Conservation (phyloP, 768 basidiomycete genomes). For the Suillus americanus region DNA sequence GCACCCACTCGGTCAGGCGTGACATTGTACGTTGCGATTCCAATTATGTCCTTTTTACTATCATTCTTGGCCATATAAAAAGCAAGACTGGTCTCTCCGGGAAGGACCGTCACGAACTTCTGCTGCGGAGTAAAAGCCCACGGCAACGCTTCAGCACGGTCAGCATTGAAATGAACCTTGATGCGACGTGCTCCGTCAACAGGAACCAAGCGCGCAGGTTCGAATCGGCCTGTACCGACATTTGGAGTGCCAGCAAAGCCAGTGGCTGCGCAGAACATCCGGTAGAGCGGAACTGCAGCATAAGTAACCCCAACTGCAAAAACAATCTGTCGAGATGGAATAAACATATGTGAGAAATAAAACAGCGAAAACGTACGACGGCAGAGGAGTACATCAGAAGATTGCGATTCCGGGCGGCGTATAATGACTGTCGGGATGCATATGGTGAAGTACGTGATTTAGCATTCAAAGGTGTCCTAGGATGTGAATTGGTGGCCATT, state of each 20-base stretch:
- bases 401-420: constrained; percentile 64
- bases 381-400: constrained; percentile 85
- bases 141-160: constrained; percentile 82
- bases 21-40: constrained; percentile 98
- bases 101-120: constrained; percentile 84
- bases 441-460: constrained; percentile 19
- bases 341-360: neutral
- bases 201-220: constrained; percentile 82
- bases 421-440: constrained; percentile 39
- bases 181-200: constrained; percentile 70
- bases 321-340: constrained; percentile 55
- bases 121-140: constrained; percentile 95
- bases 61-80: constrained; percentile 94
- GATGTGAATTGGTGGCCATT: neutral
- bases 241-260: constrained; percentile 96
- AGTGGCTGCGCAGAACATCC: constrained; percentile 97
- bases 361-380: constrained; percentile 50
- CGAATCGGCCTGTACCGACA: constrained; percentile 81
- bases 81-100: constrained; percentile 93
- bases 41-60: constrained; percentile 86
- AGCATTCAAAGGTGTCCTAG: constrained; percentile 12
- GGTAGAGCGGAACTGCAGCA: constrained; percentile 94
- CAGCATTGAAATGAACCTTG: constrained; percentile 95
- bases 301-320: constrained; percentile 85
- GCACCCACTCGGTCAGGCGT: constrained; percentile 88